Conservation (phyloP, 441 rosid genomes). For the Monsonia emarginata region DNA sequence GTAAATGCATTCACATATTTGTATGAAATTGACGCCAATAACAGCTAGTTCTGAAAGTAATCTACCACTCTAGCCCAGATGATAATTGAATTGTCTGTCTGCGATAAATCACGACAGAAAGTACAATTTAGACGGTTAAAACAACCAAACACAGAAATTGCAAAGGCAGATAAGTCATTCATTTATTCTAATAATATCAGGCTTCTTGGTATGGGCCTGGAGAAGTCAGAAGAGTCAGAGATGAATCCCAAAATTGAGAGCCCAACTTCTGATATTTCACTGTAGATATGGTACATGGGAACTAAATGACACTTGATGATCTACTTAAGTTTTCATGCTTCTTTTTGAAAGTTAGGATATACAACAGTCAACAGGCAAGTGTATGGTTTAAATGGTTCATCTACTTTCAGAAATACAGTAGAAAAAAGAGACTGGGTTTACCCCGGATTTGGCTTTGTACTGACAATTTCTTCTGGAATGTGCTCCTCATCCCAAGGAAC, state of each 20-base stretch:
- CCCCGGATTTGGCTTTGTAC: conserved; percentile 66
- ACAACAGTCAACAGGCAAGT: no score
- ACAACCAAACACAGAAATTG: background rate
- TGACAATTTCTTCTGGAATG: conserved; percentile 82
- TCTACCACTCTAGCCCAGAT: background rate
- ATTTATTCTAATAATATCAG: background rate
- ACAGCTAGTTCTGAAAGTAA: background rate
- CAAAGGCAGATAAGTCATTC: background rate
- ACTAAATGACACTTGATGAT: background rate
- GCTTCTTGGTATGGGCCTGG: background rate
- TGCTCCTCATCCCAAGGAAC: conserved; percentile 83
- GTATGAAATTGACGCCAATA: background rate
- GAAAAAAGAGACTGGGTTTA: conserved; percentile 23
- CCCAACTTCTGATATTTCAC: background rate
- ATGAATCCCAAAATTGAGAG: background rate
- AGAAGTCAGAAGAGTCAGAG: background rate
- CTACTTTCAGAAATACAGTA: conserved; percentile 6
- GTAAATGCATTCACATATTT: background rate
- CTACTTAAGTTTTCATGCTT: background rate
- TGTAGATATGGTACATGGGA: background rate
- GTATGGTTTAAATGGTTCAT: background rate
- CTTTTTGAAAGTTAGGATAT: no score
- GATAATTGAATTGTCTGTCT: conserved; percentile 1
- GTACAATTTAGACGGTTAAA: background rate
- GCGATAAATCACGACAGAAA: conserved; percentile 1